Evolutionary conservation across 441 rosid species (phyloP).

Genomic region (Bocquillonia castaneifolia): DNA sequence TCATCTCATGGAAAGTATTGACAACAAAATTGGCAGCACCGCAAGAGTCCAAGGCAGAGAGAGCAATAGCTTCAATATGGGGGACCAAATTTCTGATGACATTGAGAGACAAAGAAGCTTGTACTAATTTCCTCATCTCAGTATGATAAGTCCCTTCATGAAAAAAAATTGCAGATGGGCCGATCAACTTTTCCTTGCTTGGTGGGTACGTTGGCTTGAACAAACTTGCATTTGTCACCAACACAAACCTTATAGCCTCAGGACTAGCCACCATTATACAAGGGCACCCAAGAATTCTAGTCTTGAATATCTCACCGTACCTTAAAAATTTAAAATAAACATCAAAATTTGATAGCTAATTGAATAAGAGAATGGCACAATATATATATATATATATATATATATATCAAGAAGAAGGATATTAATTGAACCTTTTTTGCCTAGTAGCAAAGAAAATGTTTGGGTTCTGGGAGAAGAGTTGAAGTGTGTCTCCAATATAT

Average conservation of each 20-base stretch:
- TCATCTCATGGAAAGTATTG: constrained; percentile 69
- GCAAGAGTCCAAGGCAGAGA: constrained; percentile 59
- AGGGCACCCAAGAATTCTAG: constrained; percentile 71
- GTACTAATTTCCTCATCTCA: constrained; percentile 67
- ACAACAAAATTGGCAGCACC: constrained; percentile 32
- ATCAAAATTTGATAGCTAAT: neutral
- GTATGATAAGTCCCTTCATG: constrained; percentile 77
- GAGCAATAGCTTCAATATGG: constrained; percentile 49
- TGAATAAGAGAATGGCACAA: neutral
- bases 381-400: too few relatives aligned
- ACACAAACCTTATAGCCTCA: constrained; percentile 75
- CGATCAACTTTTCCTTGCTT: constrained; percentile 81
- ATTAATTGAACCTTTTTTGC: constrained; percentile 48
- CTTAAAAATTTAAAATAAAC: constrained; percentile 28
- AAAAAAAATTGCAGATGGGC: constrained; percentile 77
- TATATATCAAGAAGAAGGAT: too few relatives aligned
- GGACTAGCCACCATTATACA: constrained; percentile 81
- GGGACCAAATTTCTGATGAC: constrained; percentile 55
- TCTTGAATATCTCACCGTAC: constrained; percentile 85
- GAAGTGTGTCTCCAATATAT: constrained; percentile 71
- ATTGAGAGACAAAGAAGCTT: constrained; percentile 51
- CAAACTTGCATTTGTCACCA: constrained; percentile 68
- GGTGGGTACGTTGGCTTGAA: constrained; percentile 92
- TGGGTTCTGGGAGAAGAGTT: constrained; percentile 77
- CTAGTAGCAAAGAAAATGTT: constrained; percentile 58